Conservation (phyloP, 192 early-diverging fungal species). For the Coemansia sp. region DNA sequence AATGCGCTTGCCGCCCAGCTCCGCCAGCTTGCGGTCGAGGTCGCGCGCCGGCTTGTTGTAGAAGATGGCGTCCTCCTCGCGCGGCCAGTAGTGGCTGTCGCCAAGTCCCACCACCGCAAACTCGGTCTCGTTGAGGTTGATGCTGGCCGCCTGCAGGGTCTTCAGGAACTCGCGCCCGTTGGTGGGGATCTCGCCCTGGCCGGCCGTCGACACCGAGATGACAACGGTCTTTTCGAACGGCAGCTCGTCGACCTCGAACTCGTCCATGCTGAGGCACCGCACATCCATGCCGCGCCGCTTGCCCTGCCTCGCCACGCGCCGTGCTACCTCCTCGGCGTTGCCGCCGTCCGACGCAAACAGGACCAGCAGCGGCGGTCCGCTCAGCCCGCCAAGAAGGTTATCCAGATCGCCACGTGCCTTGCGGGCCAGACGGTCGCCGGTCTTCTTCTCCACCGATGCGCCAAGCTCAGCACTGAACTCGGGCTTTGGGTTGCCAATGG, state of each 20-base stretch:
- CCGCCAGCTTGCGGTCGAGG: constrained; percentile 75
- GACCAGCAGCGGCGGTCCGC: constrained; percentile 77
- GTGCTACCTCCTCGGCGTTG: constrained; percentile 81
- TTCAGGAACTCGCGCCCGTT: constrained; percentile 90
- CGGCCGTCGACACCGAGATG: constrained; percentile 81
- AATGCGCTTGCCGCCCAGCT: constrained; percentile 72
- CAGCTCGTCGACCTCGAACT: constrained; percentile 77
- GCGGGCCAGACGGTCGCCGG: constrained; percentile 57
- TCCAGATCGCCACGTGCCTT: constrained; percentile 69
- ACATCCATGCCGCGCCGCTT: constrained; percentile 82
- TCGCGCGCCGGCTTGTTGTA: constrained; percentile 91
- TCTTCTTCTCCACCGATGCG: constrained; percentile 64
- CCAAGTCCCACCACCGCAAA: constrained; percentile 89
- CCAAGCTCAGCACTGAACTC: constrained; percentile 57
- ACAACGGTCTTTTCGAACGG: constrained; percentile 76
- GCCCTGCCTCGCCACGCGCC: constrained; percentile 78
- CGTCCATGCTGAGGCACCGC: constrained; percentile 79
- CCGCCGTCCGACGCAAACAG: constrained; percentile 91
- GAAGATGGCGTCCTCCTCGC: constrained; percentile 83
- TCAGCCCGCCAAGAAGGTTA: constrained; percentile 68
- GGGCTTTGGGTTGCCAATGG: constrained; percentile 69
- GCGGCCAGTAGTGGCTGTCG: constrained; percentile 96
- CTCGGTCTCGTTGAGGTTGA: constrained; percentile 63
- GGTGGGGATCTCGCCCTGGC: constrained; percentile 95
- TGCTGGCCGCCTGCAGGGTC: constrained; percentile 61